Conservation (phyloP, 208 protist species). For the Acanthamoeba healyi region DNA sequence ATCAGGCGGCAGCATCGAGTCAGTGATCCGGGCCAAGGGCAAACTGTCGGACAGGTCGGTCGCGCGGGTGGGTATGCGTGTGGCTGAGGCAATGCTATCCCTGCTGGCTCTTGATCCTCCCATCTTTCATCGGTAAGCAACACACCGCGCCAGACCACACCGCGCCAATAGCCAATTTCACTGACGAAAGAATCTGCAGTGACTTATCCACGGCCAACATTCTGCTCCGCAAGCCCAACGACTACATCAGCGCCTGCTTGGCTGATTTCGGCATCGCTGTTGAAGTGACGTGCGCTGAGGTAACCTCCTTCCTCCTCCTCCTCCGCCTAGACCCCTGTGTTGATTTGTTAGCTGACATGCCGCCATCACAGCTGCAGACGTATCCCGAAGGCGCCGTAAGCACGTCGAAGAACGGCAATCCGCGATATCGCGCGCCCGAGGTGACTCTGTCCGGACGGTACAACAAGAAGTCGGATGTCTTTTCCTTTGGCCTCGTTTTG, state of each 20-base stretch:
- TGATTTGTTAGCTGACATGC: too few species aligned
- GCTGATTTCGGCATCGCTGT: constrained; percentile 35
- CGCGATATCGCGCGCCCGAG: constrained; percentile 33
- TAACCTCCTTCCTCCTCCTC: not conserved
- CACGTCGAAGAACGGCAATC: constrained; percentile 44
- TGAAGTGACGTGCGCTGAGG: not conserved
- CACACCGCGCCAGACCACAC: not conserved
- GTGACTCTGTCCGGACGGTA: constrained; percentile 25
- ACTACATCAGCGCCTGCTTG: constrained; percentile 36
- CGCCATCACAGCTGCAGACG: too few species aligned
- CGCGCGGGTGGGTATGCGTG: not conserved
- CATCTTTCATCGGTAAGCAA: constrained; percentile 13
- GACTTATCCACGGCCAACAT: constrained; percentile 11
- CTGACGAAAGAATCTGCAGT: not conserved
- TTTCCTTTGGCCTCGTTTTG: constrained; percentile 29
- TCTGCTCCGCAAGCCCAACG: not conserved
- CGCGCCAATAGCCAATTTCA: not conserved
- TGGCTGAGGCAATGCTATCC: constrained; percentile 7
- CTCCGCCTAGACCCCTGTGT: too few species aligned
- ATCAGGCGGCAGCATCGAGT: constrained; percentile 2
- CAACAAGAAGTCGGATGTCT: constrained; percentile 14
- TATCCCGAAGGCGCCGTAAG: not conserved
- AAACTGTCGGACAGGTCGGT: not conserved
- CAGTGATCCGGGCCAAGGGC: not conserved
- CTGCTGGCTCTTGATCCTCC: constrained; percentile 4